Evolutionary conservation across 352 stramenopile species (phyloP).

Genomic region (Phytophthora litchii): DNA sequence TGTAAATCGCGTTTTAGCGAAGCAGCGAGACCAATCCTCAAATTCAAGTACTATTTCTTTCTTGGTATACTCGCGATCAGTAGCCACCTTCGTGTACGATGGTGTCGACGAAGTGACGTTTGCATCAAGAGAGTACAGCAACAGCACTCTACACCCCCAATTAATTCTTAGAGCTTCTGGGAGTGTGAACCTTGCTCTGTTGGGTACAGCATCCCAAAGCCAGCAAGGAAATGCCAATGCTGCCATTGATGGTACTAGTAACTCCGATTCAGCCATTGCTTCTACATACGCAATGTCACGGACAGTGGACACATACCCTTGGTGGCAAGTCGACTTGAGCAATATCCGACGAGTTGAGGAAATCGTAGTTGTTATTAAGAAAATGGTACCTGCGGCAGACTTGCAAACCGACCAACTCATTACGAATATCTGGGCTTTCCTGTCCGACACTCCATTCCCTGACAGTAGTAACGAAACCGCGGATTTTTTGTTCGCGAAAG

Average conservation of each 20-base stretch:
- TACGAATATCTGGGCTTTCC: conserved; percentile 52
- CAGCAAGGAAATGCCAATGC: conserved; percentile 51
- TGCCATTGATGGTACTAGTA: conserved; percentile 50
- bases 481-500: conserved; percentile 40
- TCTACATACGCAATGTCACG: conserved; percentile 63
- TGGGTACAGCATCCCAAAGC: conserved; percentile 48
- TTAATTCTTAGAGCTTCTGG: conserved; percentile 56
- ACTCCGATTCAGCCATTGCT: conserved; percentile 42
- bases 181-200: conserved; percentile 50
- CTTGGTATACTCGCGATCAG: conserved; percentile 53
- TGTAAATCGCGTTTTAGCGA: conserved; percentile 54
- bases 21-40: conserved; percentile 29
- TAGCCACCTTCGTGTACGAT: conserved; percentile 53
- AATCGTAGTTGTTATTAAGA: conserved; percentile 56
- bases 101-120: conserved; percentile 61
- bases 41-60: conserved; percentile 49
- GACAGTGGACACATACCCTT: conserved; percentile 49
- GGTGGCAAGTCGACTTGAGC: conserved; percentile 64
- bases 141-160: conserved; percentile 41
- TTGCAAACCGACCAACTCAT: conserved; percentile 38
- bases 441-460: conserved; percentile 45
- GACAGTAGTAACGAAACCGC: conserved; percentile 37
- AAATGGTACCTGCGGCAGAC: conserved; percentile 37
- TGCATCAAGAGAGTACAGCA: conserved; percentile 57
- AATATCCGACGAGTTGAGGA: conserved; percentile 47